Conservation (phyloP, 805 yeast species). For the Sugiyamaella chiloensis region DNA sequence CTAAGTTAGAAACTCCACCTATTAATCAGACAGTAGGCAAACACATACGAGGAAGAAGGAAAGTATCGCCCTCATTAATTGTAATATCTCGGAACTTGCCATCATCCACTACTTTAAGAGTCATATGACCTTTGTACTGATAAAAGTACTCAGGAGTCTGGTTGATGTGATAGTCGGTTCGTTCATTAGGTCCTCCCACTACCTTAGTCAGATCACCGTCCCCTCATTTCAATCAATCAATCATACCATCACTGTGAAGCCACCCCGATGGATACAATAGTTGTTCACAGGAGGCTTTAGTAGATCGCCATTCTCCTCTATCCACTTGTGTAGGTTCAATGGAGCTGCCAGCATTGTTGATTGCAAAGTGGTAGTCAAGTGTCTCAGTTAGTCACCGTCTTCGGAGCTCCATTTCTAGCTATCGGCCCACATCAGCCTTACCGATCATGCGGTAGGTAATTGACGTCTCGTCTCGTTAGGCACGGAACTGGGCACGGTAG, state of each 20-base stretch:
- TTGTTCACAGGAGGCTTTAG: constrained; percentile 92
- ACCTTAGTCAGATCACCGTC: constrained; percentile 36
- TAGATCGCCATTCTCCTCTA: constrained; percentile 67
- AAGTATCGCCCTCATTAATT: constrained; percentile 85
- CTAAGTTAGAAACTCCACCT: constrained; percentile 24
- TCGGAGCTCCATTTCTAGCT: no score
- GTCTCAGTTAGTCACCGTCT: no score
- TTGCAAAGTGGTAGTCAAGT: no score
- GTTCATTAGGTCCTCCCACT: constrained; percentile 92
- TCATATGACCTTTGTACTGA: constrained; percentile 84
- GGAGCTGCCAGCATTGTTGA: constrained; percentile 58
- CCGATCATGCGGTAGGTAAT: no score
- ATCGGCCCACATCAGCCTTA: no score
- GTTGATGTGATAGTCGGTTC: constrained; percentile 90
- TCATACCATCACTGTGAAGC: constrained; percentile 78
- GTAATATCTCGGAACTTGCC: constrained; percentile 71
- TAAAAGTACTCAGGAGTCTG: constrained; percentile 94
- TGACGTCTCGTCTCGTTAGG: no score
- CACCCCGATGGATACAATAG: constrained; percentile 85
- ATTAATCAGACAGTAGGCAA: background rate
- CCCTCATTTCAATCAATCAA: background rate
- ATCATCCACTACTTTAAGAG: constrained; percentile 74
- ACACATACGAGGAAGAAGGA: constrained; percentile 57
- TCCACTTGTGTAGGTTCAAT: constrained; percentile 77
- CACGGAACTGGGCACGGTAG: no score